Evolutionary conservation across 2,329 filamentous ascomycete genomes (phyloP).

Genomic region (Aureobasidium subglaciale): DNA sequence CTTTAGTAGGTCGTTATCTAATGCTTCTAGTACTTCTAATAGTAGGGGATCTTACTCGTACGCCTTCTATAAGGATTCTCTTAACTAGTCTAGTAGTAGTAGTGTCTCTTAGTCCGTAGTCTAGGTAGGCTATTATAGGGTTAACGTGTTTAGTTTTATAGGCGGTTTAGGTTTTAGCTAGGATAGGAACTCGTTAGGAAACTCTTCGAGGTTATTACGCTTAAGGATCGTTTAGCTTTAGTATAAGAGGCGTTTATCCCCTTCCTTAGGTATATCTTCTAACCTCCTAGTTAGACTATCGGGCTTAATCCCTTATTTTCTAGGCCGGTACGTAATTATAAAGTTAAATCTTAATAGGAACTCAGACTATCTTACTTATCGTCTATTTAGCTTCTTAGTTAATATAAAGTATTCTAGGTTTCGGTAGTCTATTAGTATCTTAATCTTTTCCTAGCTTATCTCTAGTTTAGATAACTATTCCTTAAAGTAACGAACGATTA

Average conservation of each 20-base stretch:
- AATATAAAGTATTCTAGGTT: conserved; percentile 5
- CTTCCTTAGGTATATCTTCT: conserved; percentile 1
- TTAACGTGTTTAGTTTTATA: background rate
- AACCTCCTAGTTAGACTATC: conserved; percentile 3
- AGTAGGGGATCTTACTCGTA: too few species aligned
- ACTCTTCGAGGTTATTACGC: background rate
- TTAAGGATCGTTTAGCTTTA: conserved; percentile 3
- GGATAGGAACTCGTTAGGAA: background rate
- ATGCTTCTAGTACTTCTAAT: too few species aligned
- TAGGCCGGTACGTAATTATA: background rate
- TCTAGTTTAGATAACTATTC: background rate
- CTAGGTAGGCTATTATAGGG: background rate
- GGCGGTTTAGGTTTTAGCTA: background rate
- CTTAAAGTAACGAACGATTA: background rate
- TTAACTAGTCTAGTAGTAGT: background rate
- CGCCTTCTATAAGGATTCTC: background rate
- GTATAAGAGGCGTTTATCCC: background rate
- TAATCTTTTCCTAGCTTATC: background rate
- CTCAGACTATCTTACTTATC: background rate
- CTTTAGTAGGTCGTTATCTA: too few species aligned
- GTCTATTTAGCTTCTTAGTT: background rate
- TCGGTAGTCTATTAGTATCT: background rate
- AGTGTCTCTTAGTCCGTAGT: background rate
- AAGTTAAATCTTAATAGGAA: conserved; percentile 6
- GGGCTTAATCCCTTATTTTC: background rate